These are phyloP conservation scores for Diaporthe capsici DNA, from an alignment of 2,329 filamentous ascomycete genomes.

Conservation along the genomic window DNA sequence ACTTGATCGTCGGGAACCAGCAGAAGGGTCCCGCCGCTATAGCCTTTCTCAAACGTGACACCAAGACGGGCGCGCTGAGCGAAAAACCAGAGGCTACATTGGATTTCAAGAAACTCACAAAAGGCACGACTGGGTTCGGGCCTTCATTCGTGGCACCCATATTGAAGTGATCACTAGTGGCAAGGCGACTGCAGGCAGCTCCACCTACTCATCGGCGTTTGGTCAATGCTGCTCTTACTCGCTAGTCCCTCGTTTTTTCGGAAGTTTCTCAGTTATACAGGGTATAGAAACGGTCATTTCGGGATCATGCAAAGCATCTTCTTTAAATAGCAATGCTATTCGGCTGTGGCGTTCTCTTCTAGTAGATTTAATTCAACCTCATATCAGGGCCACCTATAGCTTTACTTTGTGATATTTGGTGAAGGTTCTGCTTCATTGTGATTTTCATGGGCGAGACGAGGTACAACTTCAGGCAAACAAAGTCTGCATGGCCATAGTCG, in stretches of 20 bases:
- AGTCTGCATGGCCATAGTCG: background rate
- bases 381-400: background rate
- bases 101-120: background rate
- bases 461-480: background rate
- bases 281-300: background rate
- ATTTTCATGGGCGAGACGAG: background rate
- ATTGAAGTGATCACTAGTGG: background rate
- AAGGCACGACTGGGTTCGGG: conserved; percentile 46
- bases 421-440: background rate
- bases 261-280: background rate
- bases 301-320: background rate
- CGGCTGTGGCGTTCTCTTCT: background rate
- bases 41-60: conserved; percentile 53
- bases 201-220: background rate
- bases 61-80: conserved; percentile 48
- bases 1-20: conserved; percentile 62
- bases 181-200: background rate
- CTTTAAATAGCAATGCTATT: too few species aligned
- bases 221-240: background rate
- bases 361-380: background rate
- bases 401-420: background rate
- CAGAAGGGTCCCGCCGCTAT: conserved; percentile 55
- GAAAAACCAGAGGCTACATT: conserved; percentile 48
- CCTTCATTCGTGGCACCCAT: conserved; percentile 49
- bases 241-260: background rate